phyloP scores from a whole-genome alignment of 108 stramenopile genomes.

The Discostella stelligeroides region DNA sequence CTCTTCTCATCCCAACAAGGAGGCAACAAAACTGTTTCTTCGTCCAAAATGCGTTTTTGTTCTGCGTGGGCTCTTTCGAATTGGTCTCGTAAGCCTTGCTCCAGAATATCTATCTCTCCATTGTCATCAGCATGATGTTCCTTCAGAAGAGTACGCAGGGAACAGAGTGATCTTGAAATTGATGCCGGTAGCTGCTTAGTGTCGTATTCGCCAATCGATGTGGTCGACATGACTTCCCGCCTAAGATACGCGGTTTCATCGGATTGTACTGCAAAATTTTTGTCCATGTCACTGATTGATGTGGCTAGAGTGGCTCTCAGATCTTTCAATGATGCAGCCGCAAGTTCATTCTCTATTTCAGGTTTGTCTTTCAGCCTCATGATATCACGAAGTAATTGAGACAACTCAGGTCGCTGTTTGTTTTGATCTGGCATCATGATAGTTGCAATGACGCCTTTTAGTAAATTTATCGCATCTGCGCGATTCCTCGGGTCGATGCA shows the following conservation, averaged over 20 bases:
- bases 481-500: too few relatives aligned
- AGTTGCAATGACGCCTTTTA: not conserved
- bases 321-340: conserved; percentile 19
- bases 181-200: not conserved
- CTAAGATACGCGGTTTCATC: conserved; percentile 1
- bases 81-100: conserved; percentile 11
- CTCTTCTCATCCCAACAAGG: conserved; percentile 20
- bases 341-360: not conserved
- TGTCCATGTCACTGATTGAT: conserved; percentile 12
- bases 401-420: not conserved
- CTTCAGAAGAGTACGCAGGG: conserved; percentile 3
- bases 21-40: not conserved
- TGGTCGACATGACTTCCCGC: not conserved
- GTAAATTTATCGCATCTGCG: too few relatives aligned
- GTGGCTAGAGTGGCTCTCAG: conserved; percentile 11
- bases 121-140: conserved; percentile 14
- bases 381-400: conserved; percentile 1
- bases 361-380: not conserved
- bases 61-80: conserved; percentile 13
- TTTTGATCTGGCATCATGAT: not conserved
- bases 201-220: not conserved
- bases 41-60: not conserved
- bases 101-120: conserved; percentile 17
- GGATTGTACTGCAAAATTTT: not conserved
- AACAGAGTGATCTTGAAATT: conserved; percentile 8